Base-by-base conservation (phyloP, 2,329 filamentous ascomycete species). In the Ophiosphaerella korrae region DNA sequence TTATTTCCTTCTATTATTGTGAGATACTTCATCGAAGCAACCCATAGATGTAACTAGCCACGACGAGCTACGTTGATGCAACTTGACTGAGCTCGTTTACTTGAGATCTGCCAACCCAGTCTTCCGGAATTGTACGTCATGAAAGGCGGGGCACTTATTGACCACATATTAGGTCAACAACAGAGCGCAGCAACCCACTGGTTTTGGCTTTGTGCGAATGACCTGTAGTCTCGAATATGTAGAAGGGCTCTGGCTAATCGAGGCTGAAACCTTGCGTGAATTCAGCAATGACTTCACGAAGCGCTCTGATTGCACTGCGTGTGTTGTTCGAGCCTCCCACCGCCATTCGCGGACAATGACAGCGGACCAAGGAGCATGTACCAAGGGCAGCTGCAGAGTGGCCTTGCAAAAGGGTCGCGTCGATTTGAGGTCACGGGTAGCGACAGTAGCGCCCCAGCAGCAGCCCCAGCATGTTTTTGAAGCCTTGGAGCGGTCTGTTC, bases 271-370 rank as follows among this genome's bases (percentile, higher is more conserved):
- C 24, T 33, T 34, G 21, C 37, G 26, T 39, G 23, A 21, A 50
- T 40, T 44, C 33, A 23, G 42, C 34, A 32, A 45, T 41, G 33
- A 41, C 14, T 26, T 45, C 33, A 44, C 23, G 18, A 51, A 53
- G 51, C 49, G 40, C 44, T 47, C 49, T 64, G 50, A 63, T 54
- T 56, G 53, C 48, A 60, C 40, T 36, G 39, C 48, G 45, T 68
- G 65, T 58, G 62, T 56, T 68, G 67, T 60, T 61, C 62, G 56
- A 66, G 62, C 60, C 48, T 42, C 45, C 63, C 63, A 67, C 67
- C 66, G 63, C 64, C 60, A 63, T 59, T 51, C 50, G 45, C 57
- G 44, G 52, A 52, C 65, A 62, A 58, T 53, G 53, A 58, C 55
- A 55, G 55, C 42, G 54, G 51, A 46, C 42, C 38, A 45, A 35